Conservation (phyloP, 164 flowering plant genomes). For the Stephania cephalantha region DNA sequence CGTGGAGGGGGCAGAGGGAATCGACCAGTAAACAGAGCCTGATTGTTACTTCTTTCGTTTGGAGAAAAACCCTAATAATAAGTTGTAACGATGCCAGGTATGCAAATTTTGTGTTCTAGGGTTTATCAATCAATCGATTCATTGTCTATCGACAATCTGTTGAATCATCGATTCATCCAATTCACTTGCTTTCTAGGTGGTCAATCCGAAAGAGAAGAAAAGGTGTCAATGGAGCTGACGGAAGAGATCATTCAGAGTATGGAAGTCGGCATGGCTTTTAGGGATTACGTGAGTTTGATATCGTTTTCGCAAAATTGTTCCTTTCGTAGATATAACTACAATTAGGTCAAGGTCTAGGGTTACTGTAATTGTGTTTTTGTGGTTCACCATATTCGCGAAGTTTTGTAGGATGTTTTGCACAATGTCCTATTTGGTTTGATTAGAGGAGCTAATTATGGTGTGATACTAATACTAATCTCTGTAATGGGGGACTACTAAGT, state of each 20-base stretch:
- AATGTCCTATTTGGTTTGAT: too few species aligned
- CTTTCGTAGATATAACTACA: too few species aligned
- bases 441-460: too few species aligned
- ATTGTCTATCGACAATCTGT: background rate
- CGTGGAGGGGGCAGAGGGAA: background rate
- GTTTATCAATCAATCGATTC: background rate
- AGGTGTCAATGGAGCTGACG: constrained; percentile 55
- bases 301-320: too few species aligned
- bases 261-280: constrained; percentile 93
- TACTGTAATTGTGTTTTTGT: too few species aligned
- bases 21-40: background rate
- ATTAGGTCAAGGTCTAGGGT: too few species aligned
- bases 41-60: background rate
- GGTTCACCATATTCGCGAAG: too few species aligned
- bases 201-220: constrained; percentile 28
- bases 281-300: constrained; percentile 60
- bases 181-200: constrained; percentile 31
- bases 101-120: background rate
- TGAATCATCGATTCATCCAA: background rate
- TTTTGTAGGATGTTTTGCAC: too few species aligned
- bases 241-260: constrained; percentile 91
- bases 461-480: too few species aligned
- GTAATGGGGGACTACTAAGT: too few species aligned
- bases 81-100: background rate
- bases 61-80: background rate